Conservation (phyloP, 2,329 filamentous ascomycete genomes). For the Talaromyces sp. region DNA sequence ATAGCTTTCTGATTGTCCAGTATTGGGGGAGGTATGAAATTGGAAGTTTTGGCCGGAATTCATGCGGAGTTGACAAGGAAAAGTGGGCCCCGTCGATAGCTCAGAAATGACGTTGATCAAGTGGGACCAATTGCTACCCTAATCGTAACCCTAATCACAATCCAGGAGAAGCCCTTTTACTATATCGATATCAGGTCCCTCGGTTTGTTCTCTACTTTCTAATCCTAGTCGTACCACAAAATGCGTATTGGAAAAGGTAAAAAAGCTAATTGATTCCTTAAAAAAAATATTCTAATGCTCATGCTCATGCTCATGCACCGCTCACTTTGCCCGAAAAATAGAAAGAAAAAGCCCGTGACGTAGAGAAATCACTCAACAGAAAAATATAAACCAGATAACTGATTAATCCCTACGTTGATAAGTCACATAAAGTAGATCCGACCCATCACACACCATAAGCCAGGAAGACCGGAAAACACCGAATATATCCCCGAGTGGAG, state of each 20-base stretch:
- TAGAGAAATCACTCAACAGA: not conserved
- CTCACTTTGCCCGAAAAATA: not conserved
- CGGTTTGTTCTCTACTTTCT: no score
- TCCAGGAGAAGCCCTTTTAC: no score
- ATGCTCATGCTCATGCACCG: conserved; percentile 7
- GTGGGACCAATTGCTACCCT: not conserved
- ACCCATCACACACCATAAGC: not conserved
- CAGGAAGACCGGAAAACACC: not conserved
- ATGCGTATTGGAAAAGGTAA: no score
- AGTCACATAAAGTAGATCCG: not conserved
- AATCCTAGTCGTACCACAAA: no score
- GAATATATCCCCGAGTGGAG: not conserved
- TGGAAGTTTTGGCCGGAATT: not conserved
- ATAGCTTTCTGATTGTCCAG: not conserved
- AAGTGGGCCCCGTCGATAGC: not conserved
- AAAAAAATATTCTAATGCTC: conserved; percentile 1
- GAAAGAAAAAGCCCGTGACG: not conserved
- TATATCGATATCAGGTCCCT: no score
- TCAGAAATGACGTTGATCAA: not conserved
- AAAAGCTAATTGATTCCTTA: not conserved
- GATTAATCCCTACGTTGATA: conserved; percentile 1
- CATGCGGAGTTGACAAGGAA: not conserved
- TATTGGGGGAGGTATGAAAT: not conserved
- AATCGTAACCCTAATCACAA: not conserved
- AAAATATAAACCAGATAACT: not conserved